Evolutionary conservation across 164 flowering plant species (phyloP).

Genomic region (Taxillus chinensis): DNA sequence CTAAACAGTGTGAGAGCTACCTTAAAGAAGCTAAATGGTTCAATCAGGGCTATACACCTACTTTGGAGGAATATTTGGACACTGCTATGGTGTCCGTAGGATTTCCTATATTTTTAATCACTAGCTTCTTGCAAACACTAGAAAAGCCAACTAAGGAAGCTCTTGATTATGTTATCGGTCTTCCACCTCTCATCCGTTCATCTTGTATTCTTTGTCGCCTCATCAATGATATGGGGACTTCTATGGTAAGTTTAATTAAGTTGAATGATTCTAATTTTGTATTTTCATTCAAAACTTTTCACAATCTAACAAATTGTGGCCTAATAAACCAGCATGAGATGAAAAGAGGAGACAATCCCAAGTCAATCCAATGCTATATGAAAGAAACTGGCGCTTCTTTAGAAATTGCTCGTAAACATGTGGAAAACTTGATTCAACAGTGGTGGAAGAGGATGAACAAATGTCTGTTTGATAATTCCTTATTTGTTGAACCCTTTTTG

Average conservation of each 20-base stretch:
- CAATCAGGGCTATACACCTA: conserved; percentile 12
- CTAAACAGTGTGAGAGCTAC: conserved; percentile 14
- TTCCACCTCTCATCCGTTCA: conserved; percentile 6
- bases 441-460: conserved; percentile 19
- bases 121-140: conserved; percentile 3
- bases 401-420: conserved; percentile 7
- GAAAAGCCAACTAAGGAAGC: conserved; percentile 6
- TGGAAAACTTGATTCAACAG: conserved; percentile 5
- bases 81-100: conserved; percentile 13
- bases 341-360: conserved; percentile 15
- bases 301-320: background rate
- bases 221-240: conserved; percentile 21
- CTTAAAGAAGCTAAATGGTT: conserved; percentile 28
- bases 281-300: background rate
- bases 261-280: no score
- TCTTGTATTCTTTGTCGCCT: conserved; percentile 18
- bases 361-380: conserved; percentile 18
- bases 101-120: conserved; percentile 4
- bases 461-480: background rate
- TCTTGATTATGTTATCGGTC: background rate
- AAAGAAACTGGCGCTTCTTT: conserved; percentile 16
- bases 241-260: conserved; percentile 8
- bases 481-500: background rate
- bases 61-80: conserved; percentile 21
- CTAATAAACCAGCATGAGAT: conserved; percentile 10